Percentiles rank a stretch among this genome's conserved stretches.
phyloP scores from a whole-genome alignment of 2,329 filamentous ascomycete species.

The Oidium heveae region DNA sequence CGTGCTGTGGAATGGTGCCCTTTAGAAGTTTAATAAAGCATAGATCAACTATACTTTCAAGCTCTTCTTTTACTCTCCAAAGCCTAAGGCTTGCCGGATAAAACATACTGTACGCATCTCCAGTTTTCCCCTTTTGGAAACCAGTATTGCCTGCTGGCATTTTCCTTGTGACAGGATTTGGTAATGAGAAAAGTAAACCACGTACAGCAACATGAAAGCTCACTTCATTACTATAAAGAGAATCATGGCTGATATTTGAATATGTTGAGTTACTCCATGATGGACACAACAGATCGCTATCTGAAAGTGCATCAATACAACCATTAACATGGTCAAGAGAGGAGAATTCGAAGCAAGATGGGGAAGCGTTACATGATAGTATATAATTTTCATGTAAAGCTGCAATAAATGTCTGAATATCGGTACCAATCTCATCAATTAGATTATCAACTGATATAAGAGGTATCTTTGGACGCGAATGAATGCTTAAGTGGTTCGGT shows the following conservation, averaged over 20 bases:
- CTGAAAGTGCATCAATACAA: slow-evolving; percentile 71
- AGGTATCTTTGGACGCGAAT: slow-evolving; percentile 33
- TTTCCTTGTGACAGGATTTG: slow-evolving; percentile 60
- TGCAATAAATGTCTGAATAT: slow-evolving; percentile 71
- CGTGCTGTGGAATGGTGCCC: slow-evolving; percentile 17
- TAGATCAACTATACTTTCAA: slow-evolving; percentile 45
- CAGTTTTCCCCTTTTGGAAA: slow-evolving; percentile 15
- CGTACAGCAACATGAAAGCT: slow-evolving; percentile 76
- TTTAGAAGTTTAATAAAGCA: slow-evolving; percentile 38
- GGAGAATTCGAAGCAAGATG: slow-evolving; percentile 24
- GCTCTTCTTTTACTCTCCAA: slow-evolving; percentile 63
- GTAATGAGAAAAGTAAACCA: slow-evolving; percentile 63
- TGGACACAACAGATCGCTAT: slow-evolving; percentile 62
- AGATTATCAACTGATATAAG: slow-evolving; percentile 47
- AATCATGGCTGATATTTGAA: slow-evolving; percentile 35
- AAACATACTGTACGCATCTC: slow-evolving; percentile 67
- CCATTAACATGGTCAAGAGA: slow-evolving; percentile 57
- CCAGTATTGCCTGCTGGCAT: slow-evolving; percentile 13
- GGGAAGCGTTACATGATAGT: slow-evolving; percentile 45
- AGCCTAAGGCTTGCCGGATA: slow-evolving; percentile 67
- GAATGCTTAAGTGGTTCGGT: slow-evolving; percentile 30
- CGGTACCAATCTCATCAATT: slow-evolving; percentile 84
- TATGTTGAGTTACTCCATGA: slow-evolving; percentile 35
- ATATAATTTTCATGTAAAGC: slow-evolving; percentile 86
- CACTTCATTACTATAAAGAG: slow-evolving; percentile 77